Base-by-base conservation (phyloP, 768 basidiomycete species). In the Boletus edulis region DNA sequence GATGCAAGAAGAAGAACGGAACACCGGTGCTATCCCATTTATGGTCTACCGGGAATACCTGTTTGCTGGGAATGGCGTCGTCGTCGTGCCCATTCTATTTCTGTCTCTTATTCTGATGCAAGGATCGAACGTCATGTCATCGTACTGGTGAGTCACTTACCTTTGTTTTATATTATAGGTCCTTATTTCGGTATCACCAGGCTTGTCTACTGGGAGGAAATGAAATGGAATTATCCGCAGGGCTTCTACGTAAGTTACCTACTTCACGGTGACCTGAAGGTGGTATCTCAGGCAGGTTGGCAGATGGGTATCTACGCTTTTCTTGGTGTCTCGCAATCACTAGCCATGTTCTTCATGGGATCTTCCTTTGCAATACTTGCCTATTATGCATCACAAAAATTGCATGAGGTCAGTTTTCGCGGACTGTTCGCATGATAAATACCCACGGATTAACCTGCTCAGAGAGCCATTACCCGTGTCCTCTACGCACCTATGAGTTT, bases 401-500 rank as follows among this genome's bases (percentile, higher is more conserved):
- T 94, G 37, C 88, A 92, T 64, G 76, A 72, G 55, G 85, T 82
- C 42, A 32, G 78, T 61, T 1, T 13, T 18, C n/a, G 8, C 17
- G 12, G 20, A 37, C n/a, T 42, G 4, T 34, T 52, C 4, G 8
- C 12, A 31, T 32, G 4, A 5, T 40, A 29, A 49, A 20, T 13
- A 22, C 35, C 31, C 3, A 47, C 4, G 3, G 8, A 41, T 29
- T 10, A 29, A 52, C 43, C 40, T n/a, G 45, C 47, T 45, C 40
- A 86, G 84, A 72, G 71, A 56, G 84, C 89, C 6, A 81, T 90
- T 51, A 71, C 75, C 9, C 81, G 86, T 20, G 81, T 94, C 46
- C 81, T 95, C 80, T 82, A 85, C 66, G 90, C 91, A 1, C 92
- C 92, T 0, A 93, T 91, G 86, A 84, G 83, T 8, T 94, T 93